Evolutionary conservation across 768 basidiomycete species (phyloP), one percentile per base, ranked within the genome.

Genomic region (Multifurca ochricompacta): DNA sequence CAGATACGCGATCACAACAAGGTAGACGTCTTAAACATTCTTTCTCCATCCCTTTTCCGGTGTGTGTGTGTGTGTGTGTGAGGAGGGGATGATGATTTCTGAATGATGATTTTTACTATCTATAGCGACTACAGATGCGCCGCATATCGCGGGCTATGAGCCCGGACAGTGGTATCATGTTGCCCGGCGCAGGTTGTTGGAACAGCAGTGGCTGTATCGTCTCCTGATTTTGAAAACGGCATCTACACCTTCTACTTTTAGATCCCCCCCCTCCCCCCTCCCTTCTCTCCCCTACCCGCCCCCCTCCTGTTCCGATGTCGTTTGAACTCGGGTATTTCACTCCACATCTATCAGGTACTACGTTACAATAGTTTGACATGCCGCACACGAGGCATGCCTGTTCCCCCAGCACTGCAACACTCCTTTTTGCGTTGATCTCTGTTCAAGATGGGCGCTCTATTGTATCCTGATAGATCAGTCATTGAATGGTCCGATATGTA

Each of bases 1-100:
- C 88, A 92, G 68, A 96, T 96, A 64, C 78, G 92, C 64, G 85
- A 85, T 66, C 92, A 89, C 69, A 96, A 94, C 76, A 91, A 87
- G 77, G 92, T 90, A 51, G n/a, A n/a, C 30, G 74, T 60, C 9
- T 23, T 1, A 28, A 21, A 32, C 11, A 13, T 45, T 10, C n/a
- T n/a, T 2, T 13, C 5, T 10, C 42, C 21, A 14, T 30, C 6
- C 32, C 6, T n/a, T n/a, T 6, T 18, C 16, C 3, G 11, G 25
- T 18, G 11, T 1, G 13, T 8, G 6, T 32, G 32, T 21, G 3
- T 27, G 8, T 6, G 8, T 45, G 14, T 27, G 27, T 32, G n/a
- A 2, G n/a, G 14, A 39, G 37, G 23, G 36, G 21, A 31, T 32
- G n/a, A 10, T 19, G 19, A 16, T 23, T 44, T 27, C 25, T n/a